Conservation (phyloP, 2,329 filamentous ascomycete species). For the Alternaria panax region DNA sequence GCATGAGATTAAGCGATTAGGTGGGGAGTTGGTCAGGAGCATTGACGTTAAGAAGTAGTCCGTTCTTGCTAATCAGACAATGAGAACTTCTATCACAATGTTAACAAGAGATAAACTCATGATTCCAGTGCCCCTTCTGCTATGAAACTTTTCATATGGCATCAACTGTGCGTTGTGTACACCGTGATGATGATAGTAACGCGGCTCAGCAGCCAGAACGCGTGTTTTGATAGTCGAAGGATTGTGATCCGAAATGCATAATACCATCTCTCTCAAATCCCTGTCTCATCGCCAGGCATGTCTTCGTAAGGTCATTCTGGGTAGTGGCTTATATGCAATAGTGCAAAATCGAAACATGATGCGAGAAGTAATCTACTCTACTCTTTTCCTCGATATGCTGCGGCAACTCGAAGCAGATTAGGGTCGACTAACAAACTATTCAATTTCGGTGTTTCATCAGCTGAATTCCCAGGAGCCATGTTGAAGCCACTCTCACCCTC, state of each 20-base stretch:
- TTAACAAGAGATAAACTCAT: neutral
- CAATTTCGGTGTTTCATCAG: conserved; percentile 29
- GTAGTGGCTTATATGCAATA: neutral
- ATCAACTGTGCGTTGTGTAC: neutral
- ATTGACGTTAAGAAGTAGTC: conserved; percentile 33
- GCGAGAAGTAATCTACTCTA: too few relatives aligned
- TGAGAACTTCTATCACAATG: too few relatives aligned
- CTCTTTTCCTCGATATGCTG: too few relatives aligned
- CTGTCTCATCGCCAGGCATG: neutral
- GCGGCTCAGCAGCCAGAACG: neutral
- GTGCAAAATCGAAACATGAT: neutral
- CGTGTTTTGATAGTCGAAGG: neutral
- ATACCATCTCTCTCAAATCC: neutral
- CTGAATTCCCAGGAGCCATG: conserved; percentile 33
- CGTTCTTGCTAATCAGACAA: neutral
- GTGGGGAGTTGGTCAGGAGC: conserved; percentile 64
- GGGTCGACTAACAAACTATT: conserved; percentile 4
- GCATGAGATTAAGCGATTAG: conserved; percentile 73
- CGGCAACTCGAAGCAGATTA: neutral
- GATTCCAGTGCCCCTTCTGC: neutral
- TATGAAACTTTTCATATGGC: neutral
- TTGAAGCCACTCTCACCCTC: conserved; percentile 46
- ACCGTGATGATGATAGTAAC: neutral
- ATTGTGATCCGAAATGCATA: neutral
- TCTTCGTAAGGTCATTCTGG: neutral